phyloP scores from a whole-genome alignment of 2,329 filamentous ascomycete species.

The Nemania serpens region DNA sequence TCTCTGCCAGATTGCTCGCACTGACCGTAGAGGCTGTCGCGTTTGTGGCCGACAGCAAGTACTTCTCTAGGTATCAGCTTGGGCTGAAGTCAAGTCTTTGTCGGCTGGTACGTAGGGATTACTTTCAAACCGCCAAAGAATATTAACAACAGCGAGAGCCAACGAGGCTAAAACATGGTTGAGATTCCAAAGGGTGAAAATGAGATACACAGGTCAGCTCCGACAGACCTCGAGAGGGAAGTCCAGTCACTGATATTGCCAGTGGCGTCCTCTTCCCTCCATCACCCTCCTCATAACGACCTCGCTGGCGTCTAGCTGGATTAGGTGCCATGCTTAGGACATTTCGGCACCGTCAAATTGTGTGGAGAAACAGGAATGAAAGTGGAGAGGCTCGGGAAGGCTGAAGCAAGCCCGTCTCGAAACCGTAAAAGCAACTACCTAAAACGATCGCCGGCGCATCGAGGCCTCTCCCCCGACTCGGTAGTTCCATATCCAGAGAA shows the following conservation, averaged over 20 bases:
- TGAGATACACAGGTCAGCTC: constrained; percentile 21
- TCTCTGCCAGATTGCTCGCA: constrained; percentile 1
- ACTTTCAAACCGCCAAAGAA: constrained; percentile 1
- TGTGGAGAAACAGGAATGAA: constrained; percentile 35
- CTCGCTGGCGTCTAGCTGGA: constrained; percentile 13
- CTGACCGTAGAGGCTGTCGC: neutral
- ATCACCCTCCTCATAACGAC: constrained; percentile 8
- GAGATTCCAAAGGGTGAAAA: constrained; percentile 14
- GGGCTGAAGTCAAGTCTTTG: constrained; percentile 1
- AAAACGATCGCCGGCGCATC: constrained; percentile 28
- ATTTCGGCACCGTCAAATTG: constrained; percentile 27
- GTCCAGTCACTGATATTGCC: constrained; percentile 32
- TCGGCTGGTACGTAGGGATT: neutral
- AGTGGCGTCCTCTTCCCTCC: constrained; percentile 21
- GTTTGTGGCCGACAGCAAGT: constrained; percentile 17
- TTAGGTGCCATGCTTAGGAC: constrained; percentile 23
- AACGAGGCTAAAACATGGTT: constrained; percentile 6
- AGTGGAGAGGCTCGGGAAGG: constrained; percentile 36
- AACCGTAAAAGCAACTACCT: constrained; percentile 29
- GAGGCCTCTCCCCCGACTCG: constrained; percentile 24
- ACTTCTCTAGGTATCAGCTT: constrained; percentile 5
- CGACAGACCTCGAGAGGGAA: constrained; percentile 20
- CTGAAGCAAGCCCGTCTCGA: constrained; percentile 37
- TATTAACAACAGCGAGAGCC: constrained; percentile 11
- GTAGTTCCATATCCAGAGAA: neutral